Percentiles rank a stretch among this genome's conserved stretches.
Evolutionary conservation across 2,329 filamentous ascomycete genomes (phyloP).

Genomic region (Pyrenophora tritici-repentis): DNA sequence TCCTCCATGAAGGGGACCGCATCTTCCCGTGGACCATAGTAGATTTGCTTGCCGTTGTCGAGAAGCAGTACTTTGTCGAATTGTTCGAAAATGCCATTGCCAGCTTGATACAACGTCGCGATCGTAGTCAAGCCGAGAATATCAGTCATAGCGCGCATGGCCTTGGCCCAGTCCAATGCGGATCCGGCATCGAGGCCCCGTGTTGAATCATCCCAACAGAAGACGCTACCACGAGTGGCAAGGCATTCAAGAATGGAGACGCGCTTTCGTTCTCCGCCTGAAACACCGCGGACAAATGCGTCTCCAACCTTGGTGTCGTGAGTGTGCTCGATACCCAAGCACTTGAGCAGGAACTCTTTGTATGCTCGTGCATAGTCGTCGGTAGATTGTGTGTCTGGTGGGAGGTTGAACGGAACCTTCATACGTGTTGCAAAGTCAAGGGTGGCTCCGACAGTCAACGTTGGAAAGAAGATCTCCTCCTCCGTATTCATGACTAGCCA

Average conservation of each 20-base stretch:
- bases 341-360: constrained; percentile 58
- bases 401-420: constrained; percentile 59
- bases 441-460: constrained; percentile 83
- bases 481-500: constrained; percentile 67
- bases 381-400: constrained; percentile 48
- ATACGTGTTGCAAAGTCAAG: constrained; percentile 63
- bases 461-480: constrained; percentile 76
- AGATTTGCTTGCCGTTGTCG: constrained; percentile 77
- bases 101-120: constrained; percentile 63
- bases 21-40: constrained; percentile 63
- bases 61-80: constrained; percentile 77
- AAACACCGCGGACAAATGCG: constrained; percentile 68
- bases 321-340: constrained; percentile 55
- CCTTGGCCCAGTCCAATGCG: constrained; percentile 60
- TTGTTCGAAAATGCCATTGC: constrained; percentile 57
- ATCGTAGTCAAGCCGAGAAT: constrained; percentile 55
- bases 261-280: constrained; percentile 70
- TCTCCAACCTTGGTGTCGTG: constrained; percentile 69
- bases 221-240: constrained; percentile 62
- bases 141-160: constrained; percentile 57
- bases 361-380: constrained; percentile 54
- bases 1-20: constrained; percentile 68
- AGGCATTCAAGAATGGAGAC: constrained; percentile 70
- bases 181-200: constrained; percentile 45
- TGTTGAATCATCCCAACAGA: constrained; percentile 54